phyloP scores from a whole-genome alignment of 306 rosid genomes.

The Cucurbita maxima region DNA sequence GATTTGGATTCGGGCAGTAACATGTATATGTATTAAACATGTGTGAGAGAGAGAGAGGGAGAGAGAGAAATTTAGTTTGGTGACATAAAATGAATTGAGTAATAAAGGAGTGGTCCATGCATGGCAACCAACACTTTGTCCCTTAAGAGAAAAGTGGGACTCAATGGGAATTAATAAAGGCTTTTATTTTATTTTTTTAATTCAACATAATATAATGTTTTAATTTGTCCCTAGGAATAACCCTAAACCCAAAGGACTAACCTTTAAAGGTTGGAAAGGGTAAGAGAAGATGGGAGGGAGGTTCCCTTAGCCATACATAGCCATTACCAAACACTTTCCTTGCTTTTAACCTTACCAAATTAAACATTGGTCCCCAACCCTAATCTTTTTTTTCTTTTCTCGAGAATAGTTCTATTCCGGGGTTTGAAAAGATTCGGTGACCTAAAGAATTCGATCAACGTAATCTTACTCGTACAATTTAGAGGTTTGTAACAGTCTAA shows the following conservation, averaged over 20 bases:
- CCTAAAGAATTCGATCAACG: too few relatives aligned
- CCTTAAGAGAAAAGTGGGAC: neutral
- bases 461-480: too few relatives aligned
- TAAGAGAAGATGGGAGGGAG: neutral
- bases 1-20: too few relatives aligned
- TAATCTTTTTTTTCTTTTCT: neutral
- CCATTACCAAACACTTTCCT: neutral
- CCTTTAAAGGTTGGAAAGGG: neutral
- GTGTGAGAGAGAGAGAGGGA: neutral
- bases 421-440: too few relatives aligned
- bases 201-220: neutral
- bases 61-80: neutral
- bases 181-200: too few relatives aligned
- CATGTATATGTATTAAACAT: too few relatives aligned
- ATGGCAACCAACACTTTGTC: neutral
- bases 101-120: constrained; percentile 1
- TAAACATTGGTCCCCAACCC: neutral
- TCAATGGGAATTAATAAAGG: neutral
- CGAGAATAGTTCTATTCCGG: neutral
- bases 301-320: neutral
- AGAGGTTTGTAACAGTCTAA: too few relatives aligned
- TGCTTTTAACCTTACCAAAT: neutral
- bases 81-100: neutral
- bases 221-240: neutral
- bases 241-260: neutral